Base-by-base conservation (phyloP, 345 rosid species). In the Hibiscus syriacus region DNA sequence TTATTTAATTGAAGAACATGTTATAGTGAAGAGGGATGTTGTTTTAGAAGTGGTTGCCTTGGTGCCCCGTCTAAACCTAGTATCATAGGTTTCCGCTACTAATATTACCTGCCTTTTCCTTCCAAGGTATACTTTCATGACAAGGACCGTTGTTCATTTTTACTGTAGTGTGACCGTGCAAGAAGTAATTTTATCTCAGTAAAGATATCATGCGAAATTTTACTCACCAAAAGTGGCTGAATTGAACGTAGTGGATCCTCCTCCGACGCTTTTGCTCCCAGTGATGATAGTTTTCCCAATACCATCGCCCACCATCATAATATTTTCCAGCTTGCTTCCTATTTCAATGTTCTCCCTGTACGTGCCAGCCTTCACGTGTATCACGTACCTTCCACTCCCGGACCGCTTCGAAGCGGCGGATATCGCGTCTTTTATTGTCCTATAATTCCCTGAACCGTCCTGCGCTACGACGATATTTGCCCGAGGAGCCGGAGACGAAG, bases 211-310 rank as follows among this genome's bases (percentile, higher is more conserved):
- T 2, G 60, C 3, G 6, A 22, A 20, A 65, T 49, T 36, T 53
- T 27, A 70, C 97, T 82, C 72, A 93, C 98, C 96, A 68, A 93
- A 83, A n/a, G 96, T 93, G 25, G 91, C 97, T 25, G 96, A 93
- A 6, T 80, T 81, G 74, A 93, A 93, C 61, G 94, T 93, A 27
- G 94, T 87, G 49, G 82, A 32, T 13, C 98, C 98, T 54, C 96
- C 92, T 2, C 88, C 92, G 20, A 93, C 96, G 64, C 98, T 93
- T 79, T 76, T 81, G 77, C 97, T 93, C 0, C 87, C 94, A 29
- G 94, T 87, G 53, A 93, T 82, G 46, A 88, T 86, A 0, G 97
- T 93, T 38, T 65, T 81, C 49, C 92, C 87, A 53, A 73, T 78
- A 1, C 94, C 98, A 60, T 93, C 97, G 0, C 94, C 98, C 55